Evolutionary conservation across 768 basidiomycete species (phyloP).

Genomic region (Gloeostereum incarnatum): DNA sequence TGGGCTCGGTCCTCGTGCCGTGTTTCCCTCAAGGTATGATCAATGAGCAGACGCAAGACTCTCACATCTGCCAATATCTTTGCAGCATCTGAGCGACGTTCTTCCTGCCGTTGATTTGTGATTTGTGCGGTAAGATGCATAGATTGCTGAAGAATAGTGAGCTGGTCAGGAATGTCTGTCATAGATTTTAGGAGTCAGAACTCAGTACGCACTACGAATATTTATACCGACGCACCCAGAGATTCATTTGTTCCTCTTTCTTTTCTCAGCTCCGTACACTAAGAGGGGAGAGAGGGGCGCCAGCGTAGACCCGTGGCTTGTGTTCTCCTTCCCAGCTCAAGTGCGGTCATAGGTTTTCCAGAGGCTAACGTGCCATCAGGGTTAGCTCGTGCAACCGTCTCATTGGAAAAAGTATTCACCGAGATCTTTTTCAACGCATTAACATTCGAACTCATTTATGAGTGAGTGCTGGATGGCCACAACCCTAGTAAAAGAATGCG

Average conservation of each 20-base stretch:
- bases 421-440: constrained; percentile 27
- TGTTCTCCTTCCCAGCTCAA: constrained; percentile 47
- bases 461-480: constrained; percentile 65
- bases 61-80: constrained; percentile 56
- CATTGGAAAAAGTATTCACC: constrained; percentile 64
- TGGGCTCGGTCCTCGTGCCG: constrained; percentile 62
- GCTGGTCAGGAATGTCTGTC: constrained; percentile 64
- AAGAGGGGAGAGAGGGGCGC: constrained; percentile 51
- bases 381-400: constrained; percentile 65
- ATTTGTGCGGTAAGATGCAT: constrained; percentile 63
- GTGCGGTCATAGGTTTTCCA: constrained; percentile 14
- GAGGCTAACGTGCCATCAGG: neutral
- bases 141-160: constrained; percentile 64
- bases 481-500: constrained; percentile 69
- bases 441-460: constrained; percentile 58
- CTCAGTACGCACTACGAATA: neutral
- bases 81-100: constrained; percentile 42
- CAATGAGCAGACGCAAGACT: neutral
- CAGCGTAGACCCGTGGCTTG: constrained; percentile 72
- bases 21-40: neutral
- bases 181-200: neutral
- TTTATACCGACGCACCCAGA: too few species aligned
- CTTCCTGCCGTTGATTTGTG: constrained; percentile 42
- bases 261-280: constrained; percentile 54
- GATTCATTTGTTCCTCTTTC: constrained; percentile 69